phyloP scores from a whole-genome alignment of 2,329 filamentous ascomycete genomes.

The Pseudofabraea citricarpa region DNA sequence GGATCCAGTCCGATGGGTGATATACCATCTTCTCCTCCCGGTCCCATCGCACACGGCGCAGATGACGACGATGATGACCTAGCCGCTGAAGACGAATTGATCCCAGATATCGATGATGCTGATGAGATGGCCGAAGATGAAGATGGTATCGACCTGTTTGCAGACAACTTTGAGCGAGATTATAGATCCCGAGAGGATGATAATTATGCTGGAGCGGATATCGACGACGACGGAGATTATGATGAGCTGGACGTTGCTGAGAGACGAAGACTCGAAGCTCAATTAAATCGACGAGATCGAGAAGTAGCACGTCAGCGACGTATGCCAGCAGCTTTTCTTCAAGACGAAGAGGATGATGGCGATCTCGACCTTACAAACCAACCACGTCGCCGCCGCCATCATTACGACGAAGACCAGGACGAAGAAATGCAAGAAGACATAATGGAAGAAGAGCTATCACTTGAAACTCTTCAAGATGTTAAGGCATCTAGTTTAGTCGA shows the following conservation, averaged over 20 bases:
- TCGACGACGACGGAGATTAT: conserved; percentile 76
- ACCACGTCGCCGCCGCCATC: conserved; percentile 77
- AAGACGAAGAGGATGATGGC: conserved; percentile 79
- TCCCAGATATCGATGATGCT: conserved; percentile 70
- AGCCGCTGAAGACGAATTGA: conserved; percentile 66
- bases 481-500: conserved; percentile 92
- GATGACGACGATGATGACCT: conserved; percentile 67
- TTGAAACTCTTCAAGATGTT: conserved; percentile 87
- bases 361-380: conserved; percentile 82
- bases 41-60: conserved; percentile 56
- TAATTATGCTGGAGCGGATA: conserved; percentile 62
- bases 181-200: conserved; percentile 66
- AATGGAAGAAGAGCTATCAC: conserved; percentile 90
- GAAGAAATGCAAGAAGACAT: conserved; percentile 90
- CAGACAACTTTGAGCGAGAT: conserved; percentile 67
- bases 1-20: conserved; percentile 48
- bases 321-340: conserved; percentile 69
- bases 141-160: conserved; percentile 75
- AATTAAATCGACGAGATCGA: conserved; percentile 68
- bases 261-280: conserved; percentile 66
- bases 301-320: conserved; percentile 63
- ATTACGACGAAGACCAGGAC: conserved; percentile 91
- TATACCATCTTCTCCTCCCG: conserved; percentile 62
- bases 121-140: conserved; percentile 80
- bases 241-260: conserved; percentile 63